Evolutionary conservation across 495 filamentous ascomycete genomes (phyloP).

Genomic region (Cercophora newfieldiana): DNA sequence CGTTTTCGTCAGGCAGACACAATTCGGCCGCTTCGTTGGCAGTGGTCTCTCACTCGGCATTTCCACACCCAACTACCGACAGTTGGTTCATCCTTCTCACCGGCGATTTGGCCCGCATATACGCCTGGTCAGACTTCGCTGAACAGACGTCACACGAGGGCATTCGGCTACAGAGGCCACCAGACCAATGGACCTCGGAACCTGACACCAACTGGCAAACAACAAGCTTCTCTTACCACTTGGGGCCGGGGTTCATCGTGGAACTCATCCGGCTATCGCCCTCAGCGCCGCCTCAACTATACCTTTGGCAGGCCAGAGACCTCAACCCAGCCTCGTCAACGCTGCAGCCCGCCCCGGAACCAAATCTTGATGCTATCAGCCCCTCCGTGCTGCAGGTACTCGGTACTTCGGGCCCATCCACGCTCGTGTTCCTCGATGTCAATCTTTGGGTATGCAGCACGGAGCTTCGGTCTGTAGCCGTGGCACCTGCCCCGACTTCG

Average conservation of each 20-base stretch:
- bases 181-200: not conserved
- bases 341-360: not conserved
- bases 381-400: conserved; percentile 14
- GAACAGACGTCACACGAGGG: conserved; percentile 15
- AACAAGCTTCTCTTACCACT: conserved; percentile 13
- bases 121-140: conserved; percentile 24
- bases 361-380: not conserved
- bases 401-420: conserved; percentile 17
- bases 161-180: not conserved
- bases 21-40: not conserved
- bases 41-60: not conserved
- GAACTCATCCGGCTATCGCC: conserved; percentile 7
- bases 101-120: conserved; percentile 19
- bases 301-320: conserved; percentile 15
- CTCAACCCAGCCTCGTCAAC: conserved; percentile 15
- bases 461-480: conserved; percentile 12
- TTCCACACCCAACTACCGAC: conserved; percentile 21
- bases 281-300: not conserved
- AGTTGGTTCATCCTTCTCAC: conserved; percentile 21
- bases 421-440: conserved; percentile 28
- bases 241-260: conserved; percentile 14
- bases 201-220: not conserved
- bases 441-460: conserved; percentile 34
- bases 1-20: not conserved
- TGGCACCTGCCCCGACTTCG: not conserved